Conservation (phyloP, 2,329 filamentous ascomycete species). For the Arthrinium puccinioides region DNA sequence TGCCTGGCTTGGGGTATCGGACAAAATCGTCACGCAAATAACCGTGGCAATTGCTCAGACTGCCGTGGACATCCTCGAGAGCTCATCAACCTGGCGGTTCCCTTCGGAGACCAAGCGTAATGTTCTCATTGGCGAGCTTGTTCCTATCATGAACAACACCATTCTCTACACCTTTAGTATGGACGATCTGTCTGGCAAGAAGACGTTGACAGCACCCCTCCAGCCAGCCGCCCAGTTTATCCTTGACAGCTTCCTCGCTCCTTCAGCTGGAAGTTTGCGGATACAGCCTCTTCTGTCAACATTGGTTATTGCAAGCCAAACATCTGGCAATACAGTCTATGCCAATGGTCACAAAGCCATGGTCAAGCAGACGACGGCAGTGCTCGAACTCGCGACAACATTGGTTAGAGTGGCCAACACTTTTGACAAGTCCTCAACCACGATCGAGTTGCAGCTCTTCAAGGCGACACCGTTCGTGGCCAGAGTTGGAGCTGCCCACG, state of each 20-base stretch:
- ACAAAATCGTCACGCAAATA: constrained; percentile 67
- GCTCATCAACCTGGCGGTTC: constrained; percentile 81
- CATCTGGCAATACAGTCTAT: constrained; percentile 56
- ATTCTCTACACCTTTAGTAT: constrained; percentile 68
- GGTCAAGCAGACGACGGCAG: constrained; percentile 54
- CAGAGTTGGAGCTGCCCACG: constrained; percentile 65
- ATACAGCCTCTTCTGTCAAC: constrained; percentile 71
- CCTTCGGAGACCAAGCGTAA: constrained; percentile 59
- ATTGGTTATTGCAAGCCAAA: constrained; percentile 54
- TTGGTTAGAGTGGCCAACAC: constrained; percentile 65
- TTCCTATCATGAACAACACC: constrained; percentile 63
- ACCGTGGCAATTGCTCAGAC: constrained; percentile 67
- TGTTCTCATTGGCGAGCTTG: constrained; percentile 60
- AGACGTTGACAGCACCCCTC: constrained; percentile 52
- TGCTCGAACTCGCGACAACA: constrained; percentile 59
- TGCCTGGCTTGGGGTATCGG: constrained; percentile 65
- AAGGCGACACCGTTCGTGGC: constrained; percentile 71
- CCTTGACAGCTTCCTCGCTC: constrained; percentile 67
- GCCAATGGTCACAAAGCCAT: constrained; percentile 46
- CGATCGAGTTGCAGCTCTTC: constrained; percentile 73
- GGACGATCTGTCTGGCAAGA: constrained; percentile 47
- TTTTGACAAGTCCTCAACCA: constrained; percentile 53
- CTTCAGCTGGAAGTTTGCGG: constrained; percentile 60
- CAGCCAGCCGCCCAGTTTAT: constrained; percentile 69
- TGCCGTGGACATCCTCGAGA: constrained; percentile 78